phyloP scores from a whole-genome alignment of 2,329 filamentous ascomycete species.

The Xylaria sp. region DNA sequence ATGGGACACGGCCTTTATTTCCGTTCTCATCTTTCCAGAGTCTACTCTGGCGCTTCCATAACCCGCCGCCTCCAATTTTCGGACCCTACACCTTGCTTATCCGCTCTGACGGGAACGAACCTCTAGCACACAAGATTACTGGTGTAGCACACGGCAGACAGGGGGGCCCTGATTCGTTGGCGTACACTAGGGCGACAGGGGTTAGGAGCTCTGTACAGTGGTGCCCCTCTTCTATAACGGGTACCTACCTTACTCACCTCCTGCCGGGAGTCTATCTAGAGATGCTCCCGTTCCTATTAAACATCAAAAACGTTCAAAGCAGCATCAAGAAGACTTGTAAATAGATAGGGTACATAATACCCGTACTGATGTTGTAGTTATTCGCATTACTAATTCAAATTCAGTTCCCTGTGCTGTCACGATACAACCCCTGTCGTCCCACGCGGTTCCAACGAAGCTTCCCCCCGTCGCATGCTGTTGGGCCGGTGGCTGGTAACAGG shows the following conservation, averaged over 20 bases:
- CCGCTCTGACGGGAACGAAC: not conserved
- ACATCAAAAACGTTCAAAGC: too few species aligned
- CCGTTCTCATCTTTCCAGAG: not conserved
- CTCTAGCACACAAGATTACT: conserved; percentile 1
- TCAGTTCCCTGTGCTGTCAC: not conserved
- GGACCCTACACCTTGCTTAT: not conserved
- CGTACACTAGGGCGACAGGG: too few species aligned
- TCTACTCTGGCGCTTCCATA: too few species aligned
- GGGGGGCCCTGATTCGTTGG: not conserved
- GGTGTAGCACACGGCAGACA: conserved; percentile 14
- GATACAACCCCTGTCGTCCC: not conserved
- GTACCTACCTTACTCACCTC: too few species aligned
- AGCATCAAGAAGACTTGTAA: too few species aligned
- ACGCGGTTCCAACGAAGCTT: conserved; percentile 16
- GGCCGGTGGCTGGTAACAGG: conserved; percentile 37
- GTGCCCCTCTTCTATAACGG: too few species aligned
- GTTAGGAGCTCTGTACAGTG: too few species aligned
- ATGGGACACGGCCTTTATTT: not conserved
- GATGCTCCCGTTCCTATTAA: not conserved
- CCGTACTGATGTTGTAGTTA: too few species aligned
- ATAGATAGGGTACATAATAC: too few species aligned
- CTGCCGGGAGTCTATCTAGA: not conserved
- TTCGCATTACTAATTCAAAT: not conserved
- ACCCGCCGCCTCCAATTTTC: conserved; percentile 26
- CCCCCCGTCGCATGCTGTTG: conserved; percentile 21